phyloP scores from a whole-genome alignment of 768 basidiomycete genomes.

The Filobasidium floriforme region DNA sequence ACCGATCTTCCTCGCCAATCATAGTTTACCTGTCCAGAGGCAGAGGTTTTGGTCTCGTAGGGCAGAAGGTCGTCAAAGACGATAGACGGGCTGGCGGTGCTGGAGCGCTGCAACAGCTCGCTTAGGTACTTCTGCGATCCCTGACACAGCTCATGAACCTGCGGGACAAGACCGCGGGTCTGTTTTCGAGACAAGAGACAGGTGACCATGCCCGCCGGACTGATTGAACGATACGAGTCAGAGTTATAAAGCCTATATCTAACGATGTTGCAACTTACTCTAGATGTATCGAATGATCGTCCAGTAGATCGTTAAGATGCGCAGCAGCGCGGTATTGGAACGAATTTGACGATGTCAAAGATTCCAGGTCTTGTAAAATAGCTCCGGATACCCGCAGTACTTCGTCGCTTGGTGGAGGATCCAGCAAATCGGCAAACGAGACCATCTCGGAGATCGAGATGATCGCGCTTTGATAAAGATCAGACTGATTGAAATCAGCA shows the following conservation, averaged over 20 bases:
- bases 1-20: conserved; percentile 55
- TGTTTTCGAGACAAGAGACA: not conserved
- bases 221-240: not conserved
- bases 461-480: not conserved
- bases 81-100: not conserved
- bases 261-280: not conserved
- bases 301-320: not conserved
- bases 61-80: conserved; percentile 31
- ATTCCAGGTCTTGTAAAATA: not conserved
- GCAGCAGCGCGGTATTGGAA: not conserved
- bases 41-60: conserved; percentile 14
- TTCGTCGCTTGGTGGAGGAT: not conserved
- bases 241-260: not conserved
- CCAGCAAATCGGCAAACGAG: not conserved
- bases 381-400: not conserved
- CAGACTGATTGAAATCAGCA: not conserved
- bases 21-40: conserved; percentile 22
- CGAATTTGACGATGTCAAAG: not conserved
- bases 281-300: not conserved
- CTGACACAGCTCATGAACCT: not conserved
- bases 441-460: not conserved
- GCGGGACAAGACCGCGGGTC: not conserved
- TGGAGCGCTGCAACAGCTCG: not conserved
- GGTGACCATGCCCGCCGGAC: not conserved
- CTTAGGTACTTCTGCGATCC: not conserved